Base-by-base conservation (phyloP, 495 filamentous ascomycete genomes). In the Apodospora peruviana region DNA sequence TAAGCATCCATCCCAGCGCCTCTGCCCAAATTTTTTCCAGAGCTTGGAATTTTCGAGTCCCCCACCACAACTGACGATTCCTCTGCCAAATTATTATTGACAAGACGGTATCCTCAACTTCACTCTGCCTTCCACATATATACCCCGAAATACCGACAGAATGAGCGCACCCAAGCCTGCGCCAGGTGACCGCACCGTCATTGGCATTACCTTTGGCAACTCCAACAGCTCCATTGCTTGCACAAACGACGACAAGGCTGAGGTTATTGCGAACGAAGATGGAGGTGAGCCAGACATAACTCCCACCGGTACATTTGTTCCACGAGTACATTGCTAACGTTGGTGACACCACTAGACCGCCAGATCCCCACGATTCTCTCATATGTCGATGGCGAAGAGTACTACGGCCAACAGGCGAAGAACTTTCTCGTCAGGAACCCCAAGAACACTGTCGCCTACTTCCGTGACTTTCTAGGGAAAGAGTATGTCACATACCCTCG, bases 221-320 rank as follows among this genome's bases (percentile, higher is more conserved):
- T 88, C 88, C 42, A 93, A 90, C 78, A 96, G 91, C 72, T 95
- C 90, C 44, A 97, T 98, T 72, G 93, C 91, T 55, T 86, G 82
- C 61, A 89, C 90, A 25, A 79, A 84, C 38, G 93, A 97, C 58
- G 91, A 91, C 68, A 95, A 91, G 72, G 85, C 90, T 52, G 90
- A 95, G 65, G 91, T 98, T 59, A 97, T 98, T 69, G 93, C 94
- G 50, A 97, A 98, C 71, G 94, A 98, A 71, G 93, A 97, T 70
- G 93, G 93, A 80, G 90, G 90, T 93, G 64, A 64, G 84, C 56
- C 27, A 32, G 27, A 32, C 27, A n/a, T n/a, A n/a, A n/a, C n/a
- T n/a, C n/a, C n/a, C n/a, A 21, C 12, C 32, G 17, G 18, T 50
- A 41, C 50, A 43, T 42, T 5, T 38, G 36, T 7, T 16, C 23